Conservation (phyloP, 495 filamentous ascomycete genomes). For the Glonium stellatum region DNA sequence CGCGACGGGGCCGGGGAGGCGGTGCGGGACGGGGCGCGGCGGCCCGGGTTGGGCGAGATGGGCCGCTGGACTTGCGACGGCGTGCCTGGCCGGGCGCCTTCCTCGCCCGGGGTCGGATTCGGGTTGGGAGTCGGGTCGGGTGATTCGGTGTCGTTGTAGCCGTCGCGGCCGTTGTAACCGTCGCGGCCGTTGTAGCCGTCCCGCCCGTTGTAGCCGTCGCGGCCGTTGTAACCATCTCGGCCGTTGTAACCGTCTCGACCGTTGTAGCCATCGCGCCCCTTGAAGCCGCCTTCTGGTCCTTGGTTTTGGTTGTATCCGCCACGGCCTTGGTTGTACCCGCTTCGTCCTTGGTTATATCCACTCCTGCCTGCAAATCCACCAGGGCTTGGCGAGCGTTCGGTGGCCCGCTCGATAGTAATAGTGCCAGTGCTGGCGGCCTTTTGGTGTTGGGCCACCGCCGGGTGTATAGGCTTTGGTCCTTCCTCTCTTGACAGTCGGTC, state of each 20-base stretch:
- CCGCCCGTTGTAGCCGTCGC: constrained; percentile 12
- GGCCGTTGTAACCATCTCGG: constrained; percentile 17
- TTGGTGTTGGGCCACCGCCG: constrained; percentile 16
- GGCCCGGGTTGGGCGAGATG: constrained; percentile 21
- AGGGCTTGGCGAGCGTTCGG: constrained; percentile 22
- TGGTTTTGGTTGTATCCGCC: not conserved
- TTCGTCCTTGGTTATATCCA: constrained; percentile 18
- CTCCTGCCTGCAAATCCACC: constrained; percentile 20
- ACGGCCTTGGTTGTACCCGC: constrained; percentile 13
- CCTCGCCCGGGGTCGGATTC: constrained; percentile 2
- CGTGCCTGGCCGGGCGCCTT: constrained; percentile 7
- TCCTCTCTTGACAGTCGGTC: constrained; percentile 11
- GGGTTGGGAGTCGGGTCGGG: not conserved
- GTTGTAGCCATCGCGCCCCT: constrained; percentile 13
- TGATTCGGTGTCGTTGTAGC: constrained; percentile 7
- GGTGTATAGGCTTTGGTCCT: constrained; percentile 14
- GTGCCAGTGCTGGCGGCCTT: constrained; percentile 15
- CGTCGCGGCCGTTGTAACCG: constrained; percentile 17
- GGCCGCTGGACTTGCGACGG: constrained; percentile 12
- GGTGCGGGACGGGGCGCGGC: constrained; percentile 1
- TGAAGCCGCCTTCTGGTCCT: not conserved
- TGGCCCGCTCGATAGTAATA: constrained; percentile 5
- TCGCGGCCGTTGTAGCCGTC: constrained; percentile 23
- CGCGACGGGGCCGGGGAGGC: constrained; percentile 21
- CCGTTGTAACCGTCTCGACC: constrained; percentile 25